Evolutionary conservation across 192 early-diverging fungal genomes (phyloP).

Genomic region (Backusella luteola): DNA sequence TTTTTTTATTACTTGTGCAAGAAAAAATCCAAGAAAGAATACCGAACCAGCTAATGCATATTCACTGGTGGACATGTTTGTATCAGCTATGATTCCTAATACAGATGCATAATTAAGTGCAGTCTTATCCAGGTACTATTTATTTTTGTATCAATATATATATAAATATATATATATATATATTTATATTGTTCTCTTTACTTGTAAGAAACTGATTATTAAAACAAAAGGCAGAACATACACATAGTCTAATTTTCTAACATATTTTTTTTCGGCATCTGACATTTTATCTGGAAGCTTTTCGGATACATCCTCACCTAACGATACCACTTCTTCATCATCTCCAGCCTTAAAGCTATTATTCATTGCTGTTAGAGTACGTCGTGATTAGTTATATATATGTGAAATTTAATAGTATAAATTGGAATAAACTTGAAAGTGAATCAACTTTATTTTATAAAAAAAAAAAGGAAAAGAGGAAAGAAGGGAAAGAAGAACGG

Average conservation of each 20-base stretch:
- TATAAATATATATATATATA: no score
- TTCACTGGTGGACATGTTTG: constrained; percentile 4
- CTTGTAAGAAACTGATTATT: constrained; percentile 21
- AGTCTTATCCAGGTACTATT: constrained; percentile 29
- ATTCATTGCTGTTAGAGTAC: background rate
- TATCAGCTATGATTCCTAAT: constrained; percentile 20
- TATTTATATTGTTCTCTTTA: constrained; percentile 3
- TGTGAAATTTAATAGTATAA: background rate
- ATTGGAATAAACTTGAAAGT: background rate
- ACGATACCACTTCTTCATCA: background rate
- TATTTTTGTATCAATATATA: background rate
- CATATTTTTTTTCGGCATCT: background rate
- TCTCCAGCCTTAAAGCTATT: background rate
- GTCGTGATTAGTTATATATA: background rate
- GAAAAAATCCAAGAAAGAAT: constrained; percentile 30
- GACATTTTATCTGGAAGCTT: background rate
- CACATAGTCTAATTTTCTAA: constrained; percentile 1
- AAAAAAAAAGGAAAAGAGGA: background rate
- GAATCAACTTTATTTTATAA: background rate
- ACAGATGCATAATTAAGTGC: constrained; percentile 23
- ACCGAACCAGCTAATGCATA: constrained; percentile 21
- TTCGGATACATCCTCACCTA: background rate
- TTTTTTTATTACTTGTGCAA: constrained; percentile 6
- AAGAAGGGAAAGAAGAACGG: background rate
- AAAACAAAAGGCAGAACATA: constrained; percentile 17